Evolutionary conservation across 2,329 filamentous ascomycete species (phyloP).

Genomic region (Penicillium brasilianum): DNA sequence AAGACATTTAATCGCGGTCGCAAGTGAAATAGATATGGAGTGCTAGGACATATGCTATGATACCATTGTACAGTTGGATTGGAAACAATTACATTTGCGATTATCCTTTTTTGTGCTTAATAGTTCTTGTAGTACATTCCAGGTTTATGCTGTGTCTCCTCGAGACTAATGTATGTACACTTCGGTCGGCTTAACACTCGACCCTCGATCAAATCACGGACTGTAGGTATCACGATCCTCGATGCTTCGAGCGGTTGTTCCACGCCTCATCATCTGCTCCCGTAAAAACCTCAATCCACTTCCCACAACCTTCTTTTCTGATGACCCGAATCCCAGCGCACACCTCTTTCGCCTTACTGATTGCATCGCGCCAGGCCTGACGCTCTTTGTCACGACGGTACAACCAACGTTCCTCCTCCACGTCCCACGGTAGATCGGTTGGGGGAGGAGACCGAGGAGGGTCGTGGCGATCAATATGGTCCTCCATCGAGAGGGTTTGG

Average conservation of each 20-base stretch:
- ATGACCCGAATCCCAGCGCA: constrained; percentile 38
- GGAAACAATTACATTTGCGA: constrained; percentile 11
- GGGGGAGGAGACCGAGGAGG: neutral
- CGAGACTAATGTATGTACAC: neutral
- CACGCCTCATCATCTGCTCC: neutral
- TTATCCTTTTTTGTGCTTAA: neutral
- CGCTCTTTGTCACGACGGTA: constrained; percentile 40
- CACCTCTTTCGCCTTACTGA: constrained; percentile 37
- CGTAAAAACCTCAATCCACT: constrained; percentile 39
- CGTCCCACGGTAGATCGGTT: constrained; percentile 34
- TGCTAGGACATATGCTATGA: constrained; percentile 24
- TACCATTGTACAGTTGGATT: constrained; percentile 30
- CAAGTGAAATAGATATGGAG: constrained; percentile 39
- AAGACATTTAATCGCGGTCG: constrained; percentile 77
- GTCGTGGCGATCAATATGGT: neutral
- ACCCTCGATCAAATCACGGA: too few species aligned
- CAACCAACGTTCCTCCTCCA: constrained; percentile 39
- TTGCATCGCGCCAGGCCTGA: constrained; percentile 36
- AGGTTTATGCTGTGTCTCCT: neutral
- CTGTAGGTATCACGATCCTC: neutral
- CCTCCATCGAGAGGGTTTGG: neutral
- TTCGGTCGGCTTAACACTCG: neutral
- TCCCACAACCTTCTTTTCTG: constrained; percentile 42
- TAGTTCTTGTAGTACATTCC: neutral
- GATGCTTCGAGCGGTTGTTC: neutral